Base-by-base conservation (phyloP, 331 rosid genomes). In the Quercus phellos region DNA sequence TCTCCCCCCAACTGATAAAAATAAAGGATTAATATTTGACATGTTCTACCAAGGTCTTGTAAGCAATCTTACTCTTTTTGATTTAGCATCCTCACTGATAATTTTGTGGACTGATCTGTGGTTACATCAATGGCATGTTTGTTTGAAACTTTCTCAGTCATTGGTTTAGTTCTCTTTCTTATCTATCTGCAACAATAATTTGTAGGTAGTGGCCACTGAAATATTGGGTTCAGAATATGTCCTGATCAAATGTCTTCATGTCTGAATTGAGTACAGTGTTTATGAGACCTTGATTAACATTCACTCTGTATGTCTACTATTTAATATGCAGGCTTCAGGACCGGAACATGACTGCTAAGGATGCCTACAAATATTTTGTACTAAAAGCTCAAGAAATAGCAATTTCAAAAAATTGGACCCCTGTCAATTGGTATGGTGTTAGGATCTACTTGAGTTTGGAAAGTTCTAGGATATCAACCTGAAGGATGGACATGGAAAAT, bases 371-470 rank as follows among this genome's bases (percentile, higher is more conserved):
- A 76, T 94, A 92, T 83, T 92, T 94, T 76, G 99, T 95, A 43
- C 84, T 92, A 50, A 91, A 87, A 88, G 96, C 97, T 79, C 99
- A 95, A 88, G 85, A 89, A 35, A 85, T 95, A 35, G 99, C 98
- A 10, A 69, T 95, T 82, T 92, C 96, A 18, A 87, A 86, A 77
- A 86, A 87, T 70, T 91, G 97, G 99, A 88, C 74, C 82, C 99
- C 99, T 0, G 98, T 95, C 71, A 95, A 95, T 81, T 95, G 99
- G 99, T 94, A 89, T 86, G 84, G 68, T 59, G 26, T 16, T 30
- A 29, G 46, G 70, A 64, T 64, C 50, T 16, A 18, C 50, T 32
- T 32, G 12, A 18, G 24, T 64, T 6, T 64, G 70, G 71, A 9
- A 66, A 66, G 71, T 66, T 34, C 26, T 34, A 66, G 27, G 46